Conservation (phyloP, 2,329 filamentous ascomycete genomes). For the Fusarium algeriense region DNA sequence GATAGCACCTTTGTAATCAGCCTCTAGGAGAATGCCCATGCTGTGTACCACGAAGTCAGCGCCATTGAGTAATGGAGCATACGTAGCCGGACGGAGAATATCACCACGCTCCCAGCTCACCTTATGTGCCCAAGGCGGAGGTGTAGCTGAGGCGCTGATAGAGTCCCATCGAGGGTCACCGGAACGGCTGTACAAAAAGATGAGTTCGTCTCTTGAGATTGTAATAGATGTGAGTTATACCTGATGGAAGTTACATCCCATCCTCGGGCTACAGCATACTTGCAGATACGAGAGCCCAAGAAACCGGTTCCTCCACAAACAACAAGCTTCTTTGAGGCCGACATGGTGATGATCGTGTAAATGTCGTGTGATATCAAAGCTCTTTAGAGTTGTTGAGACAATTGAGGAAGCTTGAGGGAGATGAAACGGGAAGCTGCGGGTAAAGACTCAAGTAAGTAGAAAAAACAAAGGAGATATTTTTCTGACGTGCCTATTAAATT, state of each 20-base stretch:
- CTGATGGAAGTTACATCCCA: constrained; percentile 96
- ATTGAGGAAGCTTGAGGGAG: background rate
- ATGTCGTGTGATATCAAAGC: constrained; percentile 40
- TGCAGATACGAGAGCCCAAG: constrained; percentile 89
- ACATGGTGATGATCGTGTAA: constrained; percentile 56
- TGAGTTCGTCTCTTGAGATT: constrained; percentile 28
- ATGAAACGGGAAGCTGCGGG: background rate
- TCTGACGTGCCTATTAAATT: constrained; percentile 26
- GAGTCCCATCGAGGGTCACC: constrained; percentile 88
- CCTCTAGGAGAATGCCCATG: constrained; percentile 96
- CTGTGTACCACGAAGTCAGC: constrained; percentile 91
- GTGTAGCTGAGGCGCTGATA: constrained; percentile 75
- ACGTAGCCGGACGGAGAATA: constrained; percentile 84
- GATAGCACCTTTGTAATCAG: constrained; percentile 95
- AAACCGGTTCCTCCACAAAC: constrained; percentile 97
- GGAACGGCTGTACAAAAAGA: constrained; percentile 74
- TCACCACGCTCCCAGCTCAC: constrained; percentile 92
- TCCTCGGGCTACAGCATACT: constrained; percentile 83
- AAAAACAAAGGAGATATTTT: background rate
- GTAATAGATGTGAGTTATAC: constrained; percentile 59
- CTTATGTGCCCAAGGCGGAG: constrained; percentile 83
- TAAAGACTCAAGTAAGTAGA: background rate
- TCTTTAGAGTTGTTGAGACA: constrained; percentile 14
- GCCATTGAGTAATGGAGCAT: constrained; percentile 78
- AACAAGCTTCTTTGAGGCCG: constrained; percentile 80